Evolutionary conservation across 1,284 basidiomycete species (phyloP), one percentile per base, ranked within the genome.

Genomic region (Fistulinella staudtii): DNA sequence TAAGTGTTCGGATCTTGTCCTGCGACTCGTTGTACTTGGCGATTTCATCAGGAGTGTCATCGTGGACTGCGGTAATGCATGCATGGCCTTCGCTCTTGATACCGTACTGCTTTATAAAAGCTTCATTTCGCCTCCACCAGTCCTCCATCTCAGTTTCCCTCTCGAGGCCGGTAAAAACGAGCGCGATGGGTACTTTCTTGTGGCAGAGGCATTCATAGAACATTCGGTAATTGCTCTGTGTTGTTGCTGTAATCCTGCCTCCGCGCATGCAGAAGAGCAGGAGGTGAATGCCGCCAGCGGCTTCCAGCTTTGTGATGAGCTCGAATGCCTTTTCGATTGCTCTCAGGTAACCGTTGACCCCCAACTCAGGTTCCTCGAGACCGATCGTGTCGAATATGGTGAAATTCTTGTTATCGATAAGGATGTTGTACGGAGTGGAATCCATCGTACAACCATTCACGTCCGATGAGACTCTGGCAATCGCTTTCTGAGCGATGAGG

Each of bases 211-310:
- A 57, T 3, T 62, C 57, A 20, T 49, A 54, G 49, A 72, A 72
- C 35, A 71, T 51, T 36, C 55, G 49, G 50, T 68, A 74, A 43
- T 71, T 70, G 51, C 54, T 55, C 37, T 67, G 57, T 35, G 56
- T 49, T 5, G 60, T 61, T 3, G 59, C 58, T 14, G 58, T 62
- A 48, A 73, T 65, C 44, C 66, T 60, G 4, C 61, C 51, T 3
- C 58, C 68, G 1, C 65, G 61, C 46, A 73, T 58, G 56, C 65
- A 68, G 44, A 69, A 72, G 2, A 73, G 45, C n/a, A 72, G 56
- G 18, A 72, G 67, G 45, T 59, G 64, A 23, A 72, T 52, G 17
- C 70, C 69, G 14, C 56, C 66, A 24, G 52, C 46, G 14, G 43
- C 41, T 8, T 55, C 38, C n/a, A 73, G 57, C 10, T 36, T 54